Percentiles rank a stretch among this genome's conserved stretches.
These are phyloP conservation scores for Trypanosoma boissoni DNA, from an alignment of 208 protist genomes.

Conservation along the genomic window DNA sequence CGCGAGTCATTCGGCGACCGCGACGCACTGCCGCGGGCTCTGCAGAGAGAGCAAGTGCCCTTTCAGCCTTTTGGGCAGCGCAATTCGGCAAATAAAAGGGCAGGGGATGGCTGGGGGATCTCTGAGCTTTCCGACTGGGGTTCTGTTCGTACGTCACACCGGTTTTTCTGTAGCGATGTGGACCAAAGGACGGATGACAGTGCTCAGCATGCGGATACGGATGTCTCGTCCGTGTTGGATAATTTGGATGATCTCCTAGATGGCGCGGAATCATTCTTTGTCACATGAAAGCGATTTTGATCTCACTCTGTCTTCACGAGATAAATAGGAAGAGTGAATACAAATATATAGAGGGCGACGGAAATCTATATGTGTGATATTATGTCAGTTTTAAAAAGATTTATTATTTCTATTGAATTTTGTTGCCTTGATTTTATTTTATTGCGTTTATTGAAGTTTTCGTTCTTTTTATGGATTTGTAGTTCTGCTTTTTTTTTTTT, in stretches of 20 bases:
- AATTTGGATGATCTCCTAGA: conserved; percentile 10
- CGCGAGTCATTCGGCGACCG: conserved; percentile 11
- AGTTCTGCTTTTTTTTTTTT: too few species aligned
- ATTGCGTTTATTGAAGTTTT: conserved; percentile 1
- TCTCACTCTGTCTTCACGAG: too few species aligned
- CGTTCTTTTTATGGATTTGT: not conserved
- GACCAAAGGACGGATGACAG: conserved; percentile 4
- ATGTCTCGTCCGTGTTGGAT: conserved; percentile 4
- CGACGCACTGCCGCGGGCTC: conserved; percentile 24
- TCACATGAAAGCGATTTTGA: too few species aligned
- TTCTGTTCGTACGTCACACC: not conserved
- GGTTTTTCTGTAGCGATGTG: not conserved
- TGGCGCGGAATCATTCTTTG: conserved; percentile 1
- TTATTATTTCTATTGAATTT: conserved; percentile 1
- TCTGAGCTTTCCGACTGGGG: not conserved
- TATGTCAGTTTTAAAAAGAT: not conserved
- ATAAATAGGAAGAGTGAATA: too few species aligned
- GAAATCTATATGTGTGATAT: not conserved
- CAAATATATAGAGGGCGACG: not conserved
- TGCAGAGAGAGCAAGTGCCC: conserved; percentile 40
- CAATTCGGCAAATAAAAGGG: conserved; percentile 5
- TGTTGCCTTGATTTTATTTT: not conserved
- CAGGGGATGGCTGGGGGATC: not conserved
- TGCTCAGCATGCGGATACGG: conserved; percentile 13
- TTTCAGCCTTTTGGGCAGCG: conserved; percentile 33